Conservation (phyloP, 257 asterid genomes). For the Thymus mandschuricus region DNA sequence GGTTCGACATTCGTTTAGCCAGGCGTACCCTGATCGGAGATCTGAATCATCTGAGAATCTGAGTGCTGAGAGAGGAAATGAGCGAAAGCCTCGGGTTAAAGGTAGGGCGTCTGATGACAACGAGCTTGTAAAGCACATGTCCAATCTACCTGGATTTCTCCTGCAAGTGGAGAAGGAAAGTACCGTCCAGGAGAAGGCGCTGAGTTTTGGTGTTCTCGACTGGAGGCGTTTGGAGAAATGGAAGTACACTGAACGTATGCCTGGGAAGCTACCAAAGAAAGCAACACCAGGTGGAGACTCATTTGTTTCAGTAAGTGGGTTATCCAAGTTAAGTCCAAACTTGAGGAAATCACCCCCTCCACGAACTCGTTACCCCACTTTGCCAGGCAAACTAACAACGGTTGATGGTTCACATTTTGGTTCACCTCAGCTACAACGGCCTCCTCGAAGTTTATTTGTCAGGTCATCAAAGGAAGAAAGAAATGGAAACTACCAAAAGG, state of each 20-base stretch:
- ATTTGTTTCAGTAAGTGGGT: constrained; percentile 40
- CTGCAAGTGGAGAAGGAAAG: constrained; percentile 63
- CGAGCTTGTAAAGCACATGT: constrained; percentile 93
- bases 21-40: constrained; percentile 39
- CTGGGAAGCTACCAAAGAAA: constrained; percentile 50
- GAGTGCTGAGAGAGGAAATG: constrained; percentile 37
- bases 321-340: constrained; percentile 41
- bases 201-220: constrained; percentile 93
- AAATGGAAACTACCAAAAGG: constrained; percentile 27
- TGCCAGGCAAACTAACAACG: constrained; percentile 34
- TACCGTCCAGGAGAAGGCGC: constrained; percentile 74
- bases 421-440: constrained; percentile 40
- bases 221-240: constrained; percentile 88
- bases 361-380: constrained; percentile 34
- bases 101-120: constrained; percentile 47
- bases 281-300: constrained; percentile 41
- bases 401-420: constrained; percentile 38
- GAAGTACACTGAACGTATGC: constrained; percentile 79
- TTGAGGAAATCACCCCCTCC: constrained; percentile 42
- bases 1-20: constrained; percentile 47
- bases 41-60: constrained; percentile 36
- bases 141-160: constrained; percentile 83
- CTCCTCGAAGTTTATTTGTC: constrained; percentile 35
- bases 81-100: constrained; percentile 35
- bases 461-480: constrained; percentile 35